Conservation (phyloP, 1,284 basidiomycete species). For the Papiliotrema nemorosa region DNA sequence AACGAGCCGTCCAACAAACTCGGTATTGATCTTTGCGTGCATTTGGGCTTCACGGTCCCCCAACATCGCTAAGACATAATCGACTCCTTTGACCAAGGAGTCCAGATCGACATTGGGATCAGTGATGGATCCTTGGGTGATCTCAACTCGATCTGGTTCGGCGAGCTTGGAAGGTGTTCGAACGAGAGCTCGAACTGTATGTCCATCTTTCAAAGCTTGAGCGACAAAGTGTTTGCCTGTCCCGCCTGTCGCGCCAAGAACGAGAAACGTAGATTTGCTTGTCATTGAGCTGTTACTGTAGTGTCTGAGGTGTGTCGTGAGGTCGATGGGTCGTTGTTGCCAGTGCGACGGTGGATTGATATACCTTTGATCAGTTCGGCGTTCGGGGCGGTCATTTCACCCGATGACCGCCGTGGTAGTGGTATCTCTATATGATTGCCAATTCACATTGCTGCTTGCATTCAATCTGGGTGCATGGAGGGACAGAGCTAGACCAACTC, state of each 20-base stretch:
- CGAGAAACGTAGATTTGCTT: conserved; percentile 9
- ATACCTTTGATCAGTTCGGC: no score
- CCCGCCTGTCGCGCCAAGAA: conserved; percentile 22
- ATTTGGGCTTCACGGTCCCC: conserved; percentile 14
- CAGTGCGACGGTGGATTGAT: no score
- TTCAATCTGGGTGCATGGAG: no score
- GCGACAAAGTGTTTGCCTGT: conserved; percentile 21
- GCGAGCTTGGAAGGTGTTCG: conserved; percentile 14
- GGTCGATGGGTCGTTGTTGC: no score
- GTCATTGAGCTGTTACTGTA: neutral
- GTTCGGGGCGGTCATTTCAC: no score
- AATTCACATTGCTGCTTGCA: no score
- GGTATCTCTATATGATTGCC: no score
- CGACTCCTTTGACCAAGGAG: conserved; percentile 10
- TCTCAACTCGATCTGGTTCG: conserved; percentile 5
- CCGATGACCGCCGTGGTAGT: no score
- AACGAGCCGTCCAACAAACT: conserved; percentile 15
- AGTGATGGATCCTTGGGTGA: conserved; percentile 15
- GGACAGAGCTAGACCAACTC: no score
- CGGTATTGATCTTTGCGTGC: conserved; percentile 6
- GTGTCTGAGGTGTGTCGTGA: no score
- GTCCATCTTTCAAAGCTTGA: conserved; percentile 13
- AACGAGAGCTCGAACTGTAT: conserved; percentile 18
- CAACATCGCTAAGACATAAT: conserved; percentile 19
- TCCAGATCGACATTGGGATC: conserved; percentile 16